Evolutionary conservation across 495 filamentous ascomycete genomes (phyloP).

Genomic region (Bombardia bombarda): DNA sequence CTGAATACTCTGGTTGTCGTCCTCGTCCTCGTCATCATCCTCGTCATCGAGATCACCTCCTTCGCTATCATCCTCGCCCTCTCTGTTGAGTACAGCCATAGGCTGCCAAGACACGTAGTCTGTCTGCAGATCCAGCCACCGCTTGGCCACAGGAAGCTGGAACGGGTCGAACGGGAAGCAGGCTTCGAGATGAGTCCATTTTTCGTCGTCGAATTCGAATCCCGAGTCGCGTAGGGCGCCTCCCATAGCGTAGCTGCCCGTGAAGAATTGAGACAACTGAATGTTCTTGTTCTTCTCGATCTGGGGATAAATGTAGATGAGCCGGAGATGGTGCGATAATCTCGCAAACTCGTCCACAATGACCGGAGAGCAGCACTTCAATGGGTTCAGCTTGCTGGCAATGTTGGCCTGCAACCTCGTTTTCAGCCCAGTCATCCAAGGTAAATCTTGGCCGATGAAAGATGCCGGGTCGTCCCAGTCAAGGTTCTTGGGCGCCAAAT

Average conservation of each 20-base stretch:
- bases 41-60: conserved; percentile 26
- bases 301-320: conserved; percentile 75
- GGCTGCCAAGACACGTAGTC: conserved; percentile 82
- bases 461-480: conserved; percentile 49
- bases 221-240: conserved; percentile 57
- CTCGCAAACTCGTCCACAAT: conserved; percentile 90
- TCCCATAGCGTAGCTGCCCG: conserved; percentile 34
- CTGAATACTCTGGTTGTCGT: conserved; percentile 39
- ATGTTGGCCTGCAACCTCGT: conserved; percentile 66
- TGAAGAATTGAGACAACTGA: conserved; percentile 55
- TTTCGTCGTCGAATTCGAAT: conserved; percentile 53
- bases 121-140: conserved; percentile 62
- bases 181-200: conserved; percentile 71
- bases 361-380: conserved; percentile 88
- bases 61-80: conserved; percentile 44
- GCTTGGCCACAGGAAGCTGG: conserved; percentile 70
- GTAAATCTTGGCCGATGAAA: conserved; percentile 53
- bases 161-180: conserved; percentile 99
- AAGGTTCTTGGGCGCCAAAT: conserved; percentile 28
- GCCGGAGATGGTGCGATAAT: conserved; percentile 70
- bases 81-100: conserved; percentile 57
- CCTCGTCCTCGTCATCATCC: conserved; percentile 34
- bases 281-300: conserved; percentile 86
- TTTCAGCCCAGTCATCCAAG: conserved; percentile 66
- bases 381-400: conserved; percentile 80